These are phyloP conservation scores for Endothia cerciana DNA, from an alignment of 2,329 filamentous ascomycete genomes.

Conservation along the genomic window DNA sequence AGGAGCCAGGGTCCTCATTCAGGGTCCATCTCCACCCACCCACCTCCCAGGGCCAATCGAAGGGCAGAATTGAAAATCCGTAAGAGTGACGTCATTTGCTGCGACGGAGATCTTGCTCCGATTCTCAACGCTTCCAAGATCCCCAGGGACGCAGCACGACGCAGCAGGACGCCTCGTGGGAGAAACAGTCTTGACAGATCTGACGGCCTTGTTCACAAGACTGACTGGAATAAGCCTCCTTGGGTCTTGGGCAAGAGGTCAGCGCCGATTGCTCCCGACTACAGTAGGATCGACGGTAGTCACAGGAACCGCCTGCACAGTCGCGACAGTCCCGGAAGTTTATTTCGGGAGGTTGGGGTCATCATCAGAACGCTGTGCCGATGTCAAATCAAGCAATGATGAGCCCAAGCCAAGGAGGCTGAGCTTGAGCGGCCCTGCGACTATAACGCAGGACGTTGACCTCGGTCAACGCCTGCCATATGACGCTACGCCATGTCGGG, in stretches of 20 bases:
- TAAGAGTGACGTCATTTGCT: conserved; percentile 5
- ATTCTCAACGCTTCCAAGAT: not conserved
- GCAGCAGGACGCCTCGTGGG: not conserved
- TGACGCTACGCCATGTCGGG: not conserved
- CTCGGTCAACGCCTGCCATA: not conserved
- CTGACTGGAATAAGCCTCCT: too few relatives aligned
- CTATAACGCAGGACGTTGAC: not conserved
- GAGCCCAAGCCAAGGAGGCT: not conserved
- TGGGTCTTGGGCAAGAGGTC: not conserved
- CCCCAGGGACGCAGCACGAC: not conserved
- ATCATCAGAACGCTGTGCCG: not conserved
- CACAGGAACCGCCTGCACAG: conserved; percentile 3
- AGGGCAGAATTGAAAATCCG: not conserved
- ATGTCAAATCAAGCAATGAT: not conserved
- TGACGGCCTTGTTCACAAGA: not conserved
- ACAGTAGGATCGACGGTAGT: not conserved
- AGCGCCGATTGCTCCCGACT: not conserved
- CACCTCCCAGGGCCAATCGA: not conserved
- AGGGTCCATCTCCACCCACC: conserved; percentile 12
- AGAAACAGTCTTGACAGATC: not conserved
- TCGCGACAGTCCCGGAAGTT: conserved; percentile 1
- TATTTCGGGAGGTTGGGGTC: conserved; percentile 6
- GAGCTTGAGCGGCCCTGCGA: not conserved
- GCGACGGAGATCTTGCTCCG: not conserved
- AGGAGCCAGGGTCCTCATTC: conserved; percentile 7